A percentile compares a stretch with the other conserved stretches of the same genome.
Conservation (phyloP, 1,284 basidiomycete genomes). For the Trametes versicolor region DNA sequence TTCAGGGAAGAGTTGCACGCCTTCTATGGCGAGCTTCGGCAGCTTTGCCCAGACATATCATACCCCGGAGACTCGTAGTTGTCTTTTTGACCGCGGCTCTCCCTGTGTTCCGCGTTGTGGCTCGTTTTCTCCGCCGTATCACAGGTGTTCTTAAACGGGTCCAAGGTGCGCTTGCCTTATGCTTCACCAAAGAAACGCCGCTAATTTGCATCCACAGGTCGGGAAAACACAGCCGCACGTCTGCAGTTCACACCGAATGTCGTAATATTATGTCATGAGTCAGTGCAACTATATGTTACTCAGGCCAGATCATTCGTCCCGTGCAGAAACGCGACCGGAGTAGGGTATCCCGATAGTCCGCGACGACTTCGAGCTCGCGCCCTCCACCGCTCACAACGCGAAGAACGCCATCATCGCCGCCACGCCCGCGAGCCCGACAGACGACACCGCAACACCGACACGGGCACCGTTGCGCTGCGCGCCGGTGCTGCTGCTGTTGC, state of each 20-base stretch:
- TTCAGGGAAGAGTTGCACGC: neutral
- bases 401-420: slow-evolving; percentile 10
- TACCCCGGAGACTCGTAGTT: no score
- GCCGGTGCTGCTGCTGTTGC: slow-evolving; percentile 1
- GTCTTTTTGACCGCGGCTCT: no score
- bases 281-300: neutral
- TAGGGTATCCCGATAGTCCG: neutral
- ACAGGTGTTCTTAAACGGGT: no score
- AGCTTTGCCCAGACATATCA: neutral
- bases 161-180: no score
- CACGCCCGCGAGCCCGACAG: slow-evolving; percentile 16
- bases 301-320: neutral
- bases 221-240: neutral
- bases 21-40: neutral
- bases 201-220: neutral
- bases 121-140: no score
- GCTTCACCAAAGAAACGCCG: no score
- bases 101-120: no score
- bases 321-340: neutral
- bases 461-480: slow-evolving; percentile 17
- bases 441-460: slow-evolving; percentile 4
- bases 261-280: slow-evolving; percentile 2
- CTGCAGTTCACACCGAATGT: neutral
- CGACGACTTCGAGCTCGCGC: neutral
- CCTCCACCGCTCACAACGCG: neutral